phyloP scores from a whole-genome alignment of 2,329 filamentous ascomycete genomes.

The Sporothrix euskadiensis region DNA sequence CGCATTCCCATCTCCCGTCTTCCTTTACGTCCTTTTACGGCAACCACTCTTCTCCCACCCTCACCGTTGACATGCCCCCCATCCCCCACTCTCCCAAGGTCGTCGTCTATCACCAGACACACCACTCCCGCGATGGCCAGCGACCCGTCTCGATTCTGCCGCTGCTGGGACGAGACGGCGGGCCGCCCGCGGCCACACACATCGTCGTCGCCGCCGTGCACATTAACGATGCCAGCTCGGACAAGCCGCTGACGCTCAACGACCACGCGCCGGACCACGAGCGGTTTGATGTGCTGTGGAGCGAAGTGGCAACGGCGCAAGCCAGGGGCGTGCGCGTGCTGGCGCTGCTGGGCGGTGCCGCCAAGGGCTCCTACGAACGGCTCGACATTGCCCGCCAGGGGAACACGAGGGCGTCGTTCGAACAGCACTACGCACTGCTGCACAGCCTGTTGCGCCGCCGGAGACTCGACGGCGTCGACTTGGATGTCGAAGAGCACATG shows the following conservation, averaged over 20 bases:
- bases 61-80: slow-evolving; percentile 24
- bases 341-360: slow-evolving; percentile 79
- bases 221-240: slow-evolving; percentile 57
- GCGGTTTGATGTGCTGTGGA: slow-evolving; percentile 67
- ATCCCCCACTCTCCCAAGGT: slow-evolving; percentile 40
- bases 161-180: slow-evolving; percentile 37
- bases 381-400: slow-evolving; percentile 48
- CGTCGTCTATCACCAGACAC: slow-evolving; percentile 47
- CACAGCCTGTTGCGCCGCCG: slow-evolving; percentile 59
- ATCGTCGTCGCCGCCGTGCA: slow-evolving; percentile 78
- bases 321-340: slow-evolving; percentile 71
- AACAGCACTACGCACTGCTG: slow-evolving; percentile 68
- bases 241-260: slow-evolving; percentile 64
- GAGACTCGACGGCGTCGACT: slow-evolving; percentile 65
- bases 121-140: slow-evolving; percentile 42
- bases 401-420: slow-evolving; percentile 54
- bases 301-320: slow-evolving; percentile 68
- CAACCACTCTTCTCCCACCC: background rate
- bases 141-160: slow-evolving; percentile 46
- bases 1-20: background rate
- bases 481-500: slow-evolving; percentile 75
- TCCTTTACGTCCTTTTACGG: background rate
- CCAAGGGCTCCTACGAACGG: slow-evolving; percentile 66
- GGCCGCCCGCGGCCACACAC: slow-evolving; percentile 56
- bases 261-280: slow-evolving; percentile 66